Evolutionary conservation across 2,329 filamentous ascomycete species (phyloP).

Genomic region (Corynespora cassiicola): DNA sequence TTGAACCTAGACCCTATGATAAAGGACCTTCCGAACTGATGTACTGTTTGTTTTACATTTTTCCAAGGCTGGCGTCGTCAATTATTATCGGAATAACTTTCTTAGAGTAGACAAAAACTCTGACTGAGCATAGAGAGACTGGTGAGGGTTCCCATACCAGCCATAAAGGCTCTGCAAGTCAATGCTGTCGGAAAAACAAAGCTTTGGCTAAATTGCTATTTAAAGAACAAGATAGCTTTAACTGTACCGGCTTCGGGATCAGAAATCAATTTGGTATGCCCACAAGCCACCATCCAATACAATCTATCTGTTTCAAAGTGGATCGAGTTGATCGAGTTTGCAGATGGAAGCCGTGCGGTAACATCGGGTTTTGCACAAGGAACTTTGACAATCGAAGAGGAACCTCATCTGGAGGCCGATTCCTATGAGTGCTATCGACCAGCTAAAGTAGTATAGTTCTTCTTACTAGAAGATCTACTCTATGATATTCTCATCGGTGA

Average conservation of each 20-base stretch:
- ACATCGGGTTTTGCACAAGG: constrained; percentile 3
- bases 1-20: background rate
- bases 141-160: constrained; percentile 6
- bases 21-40: background rate
- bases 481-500: constrained; percentile 5
- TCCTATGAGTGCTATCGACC: too few species aligned
- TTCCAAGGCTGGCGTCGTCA: constrained; percentile 9
- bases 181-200: constrained; percentile 4
- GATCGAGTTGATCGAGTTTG: constrained; percentile 4
- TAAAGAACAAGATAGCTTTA: constrained; percentile 3
- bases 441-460: constrained; percentile 4
- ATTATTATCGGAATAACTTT: constrained; percentile 16
- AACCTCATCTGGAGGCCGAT: background rate
- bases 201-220: constrained; percentile 3
- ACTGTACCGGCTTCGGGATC: constrained; percentile 13
- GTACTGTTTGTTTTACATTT: constrained; percentile 12
- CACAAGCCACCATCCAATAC: constrained; percentile 3
- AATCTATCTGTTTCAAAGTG: background rate
- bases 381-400: background rate
- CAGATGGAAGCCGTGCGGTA: constrained; percentile 7
- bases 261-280: constrained; percentile 13
- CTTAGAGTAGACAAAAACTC: constrained; percentile 13
- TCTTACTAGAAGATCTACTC: constrained; percentile 1
- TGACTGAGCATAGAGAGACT: constrained; percentile 11
- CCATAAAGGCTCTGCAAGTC: constrained; percentile 6